These are phyloP conservation scores for Nakazawaea wyomingensis DNA, from an alignment of 805 yeast species.

Conservation along the genomic window DNA sequence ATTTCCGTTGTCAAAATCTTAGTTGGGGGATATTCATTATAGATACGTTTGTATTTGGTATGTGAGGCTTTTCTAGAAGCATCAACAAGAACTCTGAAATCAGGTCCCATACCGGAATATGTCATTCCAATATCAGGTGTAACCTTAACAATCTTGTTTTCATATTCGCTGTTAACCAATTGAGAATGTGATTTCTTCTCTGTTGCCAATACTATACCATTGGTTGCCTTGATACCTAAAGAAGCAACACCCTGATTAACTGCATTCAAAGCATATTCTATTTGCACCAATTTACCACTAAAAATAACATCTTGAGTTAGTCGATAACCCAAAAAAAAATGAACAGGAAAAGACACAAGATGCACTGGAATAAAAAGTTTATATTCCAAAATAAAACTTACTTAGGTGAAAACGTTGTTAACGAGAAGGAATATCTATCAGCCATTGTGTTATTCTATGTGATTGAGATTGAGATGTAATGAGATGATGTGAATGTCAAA, in stretches of 20 bases:
- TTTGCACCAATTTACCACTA: slow-evolving; percentile 96
- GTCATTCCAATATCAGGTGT: slow-evolving; percentile 97
- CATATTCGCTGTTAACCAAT: slow-evolving; percentile 66
- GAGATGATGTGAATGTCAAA: too few relatives aligned
- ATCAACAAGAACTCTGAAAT: slow-evolving; percentile 90
- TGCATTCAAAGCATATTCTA: slow-evolving; percentile 95
- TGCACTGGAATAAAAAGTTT: too few relatives aligned
- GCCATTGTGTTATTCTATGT: slow-evolving; percentile 64
- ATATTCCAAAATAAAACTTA: slow-evolving; percentile 44
- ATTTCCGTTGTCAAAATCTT: slow-evolving; percentile 89
- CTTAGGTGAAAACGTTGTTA: slow-evolving; percentile 97
- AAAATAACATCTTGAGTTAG: slow-evolving; percentile 7
- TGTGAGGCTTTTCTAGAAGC: slow-evolving; percentile 92
- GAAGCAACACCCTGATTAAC: slow-evolving; percentile 98
- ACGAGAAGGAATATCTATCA: slow-evolving; percentile 94
- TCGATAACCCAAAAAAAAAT: too few relatives aligned
- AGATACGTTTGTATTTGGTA: slow-evolving; percentile 84
- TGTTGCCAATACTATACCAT: slow-evolving; percentile 95
- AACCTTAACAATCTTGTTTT: slow-evolving; percentile 72
- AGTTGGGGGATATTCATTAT: slow-evolving; percentile 97
- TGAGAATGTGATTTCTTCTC: slow-evolving; percentile 85
- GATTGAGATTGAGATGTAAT: background rate
- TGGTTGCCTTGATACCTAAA: slow-evolving; percentile 87
- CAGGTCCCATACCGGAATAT: slow-evolving; percentile 99
- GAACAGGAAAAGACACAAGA: too few relatives aligned